Evolutionary conservation across 352 stramenopile species (phyloP).

Genomic region (Phytopythium helicoides): DNA sequence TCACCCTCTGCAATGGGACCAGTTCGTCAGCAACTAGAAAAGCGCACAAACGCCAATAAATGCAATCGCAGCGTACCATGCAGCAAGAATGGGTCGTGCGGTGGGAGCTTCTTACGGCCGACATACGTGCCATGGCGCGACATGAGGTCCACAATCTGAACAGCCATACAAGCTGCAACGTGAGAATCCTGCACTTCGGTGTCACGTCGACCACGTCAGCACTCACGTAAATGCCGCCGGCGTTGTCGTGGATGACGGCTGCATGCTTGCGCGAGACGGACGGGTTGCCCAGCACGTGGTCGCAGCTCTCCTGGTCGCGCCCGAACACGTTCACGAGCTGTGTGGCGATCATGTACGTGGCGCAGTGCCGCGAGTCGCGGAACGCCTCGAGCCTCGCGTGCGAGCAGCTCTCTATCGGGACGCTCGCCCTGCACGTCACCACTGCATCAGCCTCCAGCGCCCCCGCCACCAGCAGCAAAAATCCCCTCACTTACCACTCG

Average conservation of each 20-base stretch:
- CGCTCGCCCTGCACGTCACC: constrained; percentile 45
- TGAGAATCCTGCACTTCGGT: neutral
- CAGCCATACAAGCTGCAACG: neutral
- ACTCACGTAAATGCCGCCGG: constrained; percentile 82
- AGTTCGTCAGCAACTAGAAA: neutral
- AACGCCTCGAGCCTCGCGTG: constrained; percentile 77
- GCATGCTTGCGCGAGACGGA: constrained; percentile 87
- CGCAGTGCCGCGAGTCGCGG: constrained; percentile 71
- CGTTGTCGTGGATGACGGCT: constrained; percentile 77
- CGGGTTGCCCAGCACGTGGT: constrained; percentile 86
- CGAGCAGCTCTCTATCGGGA: constrained; percentile 57
- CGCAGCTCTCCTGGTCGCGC: constrained; percentile 80
- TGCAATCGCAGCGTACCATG: constrained; percentile 34
- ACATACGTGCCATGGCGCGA: constrained; percentile 87
- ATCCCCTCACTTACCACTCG: constrained; percentile 46
- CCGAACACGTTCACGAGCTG: constrained; percentile 84
- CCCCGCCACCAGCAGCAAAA: neutral
- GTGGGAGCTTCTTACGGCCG: constrained; percentile 78
- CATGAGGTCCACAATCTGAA: constrained; percentile 86
- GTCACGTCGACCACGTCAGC: too few species aligned
- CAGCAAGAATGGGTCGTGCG: constrained; percentile 79
- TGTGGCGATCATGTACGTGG: constrained; percentile 84
- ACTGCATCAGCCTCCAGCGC: neutral
- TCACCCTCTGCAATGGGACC: constrained; percentile 57
- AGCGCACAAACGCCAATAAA: neutral